A percentile compares a stretch with the other conserved stretches of the same genome.
Evolutionary conservation across 495 filamentous ascomycete species (phyloP).

Genomic region (Sordaria brevicollis): DNA sequence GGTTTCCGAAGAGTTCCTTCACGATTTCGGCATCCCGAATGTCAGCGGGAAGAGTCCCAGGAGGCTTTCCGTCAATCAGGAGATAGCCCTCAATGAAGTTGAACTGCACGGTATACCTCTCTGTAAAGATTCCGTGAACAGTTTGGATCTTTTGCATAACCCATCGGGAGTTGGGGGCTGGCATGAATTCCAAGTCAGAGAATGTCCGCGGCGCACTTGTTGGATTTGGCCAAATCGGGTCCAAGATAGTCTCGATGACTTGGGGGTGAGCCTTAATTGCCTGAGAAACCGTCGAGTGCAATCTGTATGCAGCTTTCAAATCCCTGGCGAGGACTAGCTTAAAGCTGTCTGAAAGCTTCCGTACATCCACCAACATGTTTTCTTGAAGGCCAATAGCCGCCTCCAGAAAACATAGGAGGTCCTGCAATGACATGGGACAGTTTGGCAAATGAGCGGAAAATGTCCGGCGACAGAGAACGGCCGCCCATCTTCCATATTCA

Average conservation of each 20-base stretch:
- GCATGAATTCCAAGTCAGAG: background rate
- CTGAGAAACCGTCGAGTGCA: background rate
- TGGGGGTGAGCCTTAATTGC: background rate
- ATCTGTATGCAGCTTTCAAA: background rate
- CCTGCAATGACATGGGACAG: background rate
- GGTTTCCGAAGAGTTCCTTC: background rate
- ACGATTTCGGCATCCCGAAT: background rate
- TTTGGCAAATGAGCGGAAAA: background rate
- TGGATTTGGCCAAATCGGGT: background rate
- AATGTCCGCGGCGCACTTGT: background rate
- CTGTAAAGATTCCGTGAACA: background rate
- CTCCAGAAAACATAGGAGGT: background rate
- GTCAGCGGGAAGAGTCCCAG: background rate
- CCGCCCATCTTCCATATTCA: background rate
- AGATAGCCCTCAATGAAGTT: background rate
- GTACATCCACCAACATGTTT: background rate
- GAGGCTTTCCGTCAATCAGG: background rate
- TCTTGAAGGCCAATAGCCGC: background rate
- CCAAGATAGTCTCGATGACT: background rate
- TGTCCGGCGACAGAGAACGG: constrained; percentile 1
- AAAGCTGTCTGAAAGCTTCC: background rate
- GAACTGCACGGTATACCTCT: background rate
- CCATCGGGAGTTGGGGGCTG: background rate
- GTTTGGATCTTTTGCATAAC: background rate
- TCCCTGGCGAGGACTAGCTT: background rate